These are phyloP conservation scores for Boletales sp. DNA, from an alignment of 768 basidiomycete genomes.

Conservation along the genomic window DNA sequence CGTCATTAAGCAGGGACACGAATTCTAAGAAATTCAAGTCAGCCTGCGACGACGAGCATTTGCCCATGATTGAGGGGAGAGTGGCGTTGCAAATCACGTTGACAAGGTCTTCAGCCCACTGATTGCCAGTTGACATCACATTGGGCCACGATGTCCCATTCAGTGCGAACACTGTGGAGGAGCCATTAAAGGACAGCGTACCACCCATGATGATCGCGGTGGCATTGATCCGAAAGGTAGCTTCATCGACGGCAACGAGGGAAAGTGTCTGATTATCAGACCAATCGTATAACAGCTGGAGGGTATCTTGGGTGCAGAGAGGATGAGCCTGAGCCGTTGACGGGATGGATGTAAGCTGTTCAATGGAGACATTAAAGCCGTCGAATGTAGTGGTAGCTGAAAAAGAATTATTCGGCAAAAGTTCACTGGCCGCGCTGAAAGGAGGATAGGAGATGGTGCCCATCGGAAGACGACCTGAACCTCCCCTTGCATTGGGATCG, in stretches of 20 bases:
- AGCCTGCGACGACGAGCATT: too few relatives aligned
- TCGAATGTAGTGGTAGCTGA: slow-evolving; percentile 5
- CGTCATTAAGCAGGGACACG: too few relatives aligned
- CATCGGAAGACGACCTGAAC: neutral
- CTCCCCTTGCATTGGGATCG: neutral
- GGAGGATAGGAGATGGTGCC: slow-evolving; percentile 15
- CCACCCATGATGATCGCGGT: slow-evolving; percentile 5
- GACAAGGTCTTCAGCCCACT: slow-evolving; percentile 17
- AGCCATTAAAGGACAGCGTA: slow-evolving; percentile 3
- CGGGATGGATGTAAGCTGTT: slow-evolving; percentile 10
- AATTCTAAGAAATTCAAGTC: too few relatives aligned
- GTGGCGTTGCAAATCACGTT: slow-evolving; percentile 11
- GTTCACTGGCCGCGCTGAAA: neutral
- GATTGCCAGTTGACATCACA: slow-evolving; percentile 1
- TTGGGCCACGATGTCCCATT: slow-evolving; percentile 16
- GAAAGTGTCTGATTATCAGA: too few relatives aligned
- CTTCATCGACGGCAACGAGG: too few relatives aligned
- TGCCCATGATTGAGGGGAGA: too few relatives aligned
- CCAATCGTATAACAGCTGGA: too few relatives aligned
- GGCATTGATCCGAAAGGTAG: slow-evolving; percentile 7
- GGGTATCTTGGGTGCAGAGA: too few relatives aligned
- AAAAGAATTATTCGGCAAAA: neutral
- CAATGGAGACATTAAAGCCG: slow-evolving; percentile 13
- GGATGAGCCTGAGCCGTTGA: neutral
- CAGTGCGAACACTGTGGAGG: slow-evolving; percentile 8